Conservation (phyloP, 2,329 filamentous ascomycete species). For the Diaporthe sp. region DNA sequence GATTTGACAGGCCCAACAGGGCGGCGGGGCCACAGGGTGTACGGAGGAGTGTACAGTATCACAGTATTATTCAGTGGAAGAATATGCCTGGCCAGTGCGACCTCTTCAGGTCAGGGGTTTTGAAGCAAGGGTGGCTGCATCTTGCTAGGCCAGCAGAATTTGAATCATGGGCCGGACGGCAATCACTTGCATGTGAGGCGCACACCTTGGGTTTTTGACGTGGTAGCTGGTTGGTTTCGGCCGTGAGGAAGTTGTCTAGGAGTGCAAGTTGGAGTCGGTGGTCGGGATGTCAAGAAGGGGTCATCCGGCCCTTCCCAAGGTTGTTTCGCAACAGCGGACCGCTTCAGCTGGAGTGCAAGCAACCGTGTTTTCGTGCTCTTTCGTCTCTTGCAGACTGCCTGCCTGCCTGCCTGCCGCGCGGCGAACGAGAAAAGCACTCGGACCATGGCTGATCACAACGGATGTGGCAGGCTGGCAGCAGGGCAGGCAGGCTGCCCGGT, state of each 20-base stretch:
- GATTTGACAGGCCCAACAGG: constrained; percentile 21
- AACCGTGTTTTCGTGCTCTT: constrained; percentile 10
- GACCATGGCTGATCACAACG: neutral
- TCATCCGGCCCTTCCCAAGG: constrained; percentile 9
- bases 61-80: constrained; percentile 8
- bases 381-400: constrained; percentile 5
- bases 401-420: constrained; percentile 18
- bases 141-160: constrained; percentile 29
- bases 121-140: constrained; percentile 39
- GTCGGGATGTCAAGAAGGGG: constrained; percentile 34
- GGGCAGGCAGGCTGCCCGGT: neutral
- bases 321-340: constrained; percentile 31
- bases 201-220: constrained; percentile 2
- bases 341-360: constrained; percentile 31
- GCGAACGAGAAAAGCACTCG: neutral
- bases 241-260: constrained; percentile 2
- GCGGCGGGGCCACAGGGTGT: neutral
- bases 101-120: constrained; percentile 35
- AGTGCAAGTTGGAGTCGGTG: neutral
- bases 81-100: constrained; percentile 18
- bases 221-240: constrained; percentile 21
- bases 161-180: constrained; percentile 36
- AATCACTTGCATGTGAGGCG: constrained; percentile 40
- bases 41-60: neutral
- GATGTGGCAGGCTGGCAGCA: neutral